Conservation (phyloP, 2,329 filamentous ascomycete genomes). For the Lasiodiplodia gonubiensis region DNA sequence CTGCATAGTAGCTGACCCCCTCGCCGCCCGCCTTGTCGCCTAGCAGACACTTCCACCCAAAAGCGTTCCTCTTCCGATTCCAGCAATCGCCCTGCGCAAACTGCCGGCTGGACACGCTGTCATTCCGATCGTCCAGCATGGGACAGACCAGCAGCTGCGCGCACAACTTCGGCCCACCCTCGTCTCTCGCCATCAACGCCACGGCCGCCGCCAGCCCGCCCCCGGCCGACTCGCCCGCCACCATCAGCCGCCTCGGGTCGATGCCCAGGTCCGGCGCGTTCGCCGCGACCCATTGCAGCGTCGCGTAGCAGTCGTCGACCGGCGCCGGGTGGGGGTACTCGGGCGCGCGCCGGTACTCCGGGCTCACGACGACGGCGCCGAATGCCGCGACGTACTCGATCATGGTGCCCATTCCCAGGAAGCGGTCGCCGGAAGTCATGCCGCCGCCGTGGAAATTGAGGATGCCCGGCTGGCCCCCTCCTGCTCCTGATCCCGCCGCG, state of each 20-base stretch:
- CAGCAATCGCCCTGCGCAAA: conserved; percentile 46
- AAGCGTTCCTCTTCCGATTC: conserved; percentile 47
- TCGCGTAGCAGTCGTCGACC: conserved; percentile 50
- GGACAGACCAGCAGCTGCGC: conserved; percentile 55
- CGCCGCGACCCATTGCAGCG: conserved; percentile 46
- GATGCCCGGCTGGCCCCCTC: conserved; percentile 29
- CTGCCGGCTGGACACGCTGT: conserved; percentile 40
- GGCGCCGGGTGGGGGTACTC: conserved; percentile 48
- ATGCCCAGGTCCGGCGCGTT: conserved; percentile 50
- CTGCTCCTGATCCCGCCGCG: too few relatives aligned
- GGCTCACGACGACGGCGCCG: conserved; percentile 44
- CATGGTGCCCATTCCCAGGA: conserved; percentile 38
- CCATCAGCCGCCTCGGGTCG: conserved; percentile 47
- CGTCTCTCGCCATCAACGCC: conserved; percentile 48
- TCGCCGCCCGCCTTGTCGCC: conserved; percentile 44
- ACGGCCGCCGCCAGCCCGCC: conserved; percentile 50
- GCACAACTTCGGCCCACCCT: conserved; percentile 38
- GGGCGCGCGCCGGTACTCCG: conserved; percentile 54
- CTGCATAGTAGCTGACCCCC: conserved; percentile 44
- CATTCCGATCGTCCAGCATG: conserved; percentile 55
- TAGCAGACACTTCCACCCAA: conserved; percentile 51
- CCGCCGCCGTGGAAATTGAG: conserved; percentile 52
- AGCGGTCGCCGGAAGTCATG: conserved; percentile 40
- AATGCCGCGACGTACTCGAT: conserved; percentile 36
- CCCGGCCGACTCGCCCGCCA: conserved; percentile 54